Conservation (phyloP, 2,329 filamentous ascomycete species). For the Fusarium sp. region DNA sequence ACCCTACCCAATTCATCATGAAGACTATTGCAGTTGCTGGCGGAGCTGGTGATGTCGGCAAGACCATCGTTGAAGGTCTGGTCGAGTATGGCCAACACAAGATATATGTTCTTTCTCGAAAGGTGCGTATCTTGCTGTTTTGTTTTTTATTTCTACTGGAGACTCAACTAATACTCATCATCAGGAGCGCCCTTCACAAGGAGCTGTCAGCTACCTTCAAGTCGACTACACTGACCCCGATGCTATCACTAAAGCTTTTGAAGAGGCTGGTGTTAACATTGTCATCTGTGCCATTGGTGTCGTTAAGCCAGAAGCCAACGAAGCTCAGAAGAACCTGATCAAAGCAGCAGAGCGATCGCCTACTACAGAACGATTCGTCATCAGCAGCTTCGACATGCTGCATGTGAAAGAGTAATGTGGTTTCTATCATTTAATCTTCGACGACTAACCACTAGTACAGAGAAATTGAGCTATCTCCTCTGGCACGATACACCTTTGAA, state of each 20-base stretch:
- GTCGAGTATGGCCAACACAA: conserved; percentile 33
- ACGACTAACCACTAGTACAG: not conserved
- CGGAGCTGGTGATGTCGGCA: conserved; percentile 37
- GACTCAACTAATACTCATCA: not conserved
- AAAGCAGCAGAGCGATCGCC: conserved; percentile 22
- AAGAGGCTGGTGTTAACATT: conserved; percentile 20
- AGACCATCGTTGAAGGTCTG: conserved; percentile 37
- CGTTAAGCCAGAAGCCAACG: conserved; percentile 26
- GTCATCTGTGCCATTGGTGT: conserved; percentile 44
- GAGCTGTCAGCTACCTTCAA: conserved; percentile 16
- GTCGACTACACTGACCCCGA: conserved; percentile 24
- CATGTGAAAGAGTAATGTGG: conserved; percentile 35
- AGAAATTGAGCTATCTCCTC: conserved; percentile 36
- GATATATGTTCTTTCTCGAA: conserved; percentile 34
- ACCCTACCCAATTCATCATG: conserved; percentile 4
- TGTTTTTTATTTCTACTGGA: too few relatives aligned
- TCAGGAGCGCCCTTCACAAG: conserved; percentile 4
- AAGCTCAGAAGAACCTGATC: conserved; percentile 40
- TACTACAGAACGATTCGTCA: conserved; percentile 32
- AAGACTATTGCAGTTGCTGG: conserved; percentile 39
- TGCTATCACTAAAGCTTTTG: not conserved
- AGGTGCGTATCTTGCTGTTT: too few relatives aligned
- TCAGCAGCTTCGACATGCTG: conserved; percentile 43
- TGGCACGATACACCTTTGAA: conserved; percentile 44
- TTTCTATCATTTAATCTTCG: rapidly evolving